Percentiles rank a stretch among this genome's conserved stretches.
These are phyloP conservation scores for Corynespora cassiicola DNA, from an alignment of 2,329 filamentous ascomycete genomes.

Conservation along the genomic window DNA sequence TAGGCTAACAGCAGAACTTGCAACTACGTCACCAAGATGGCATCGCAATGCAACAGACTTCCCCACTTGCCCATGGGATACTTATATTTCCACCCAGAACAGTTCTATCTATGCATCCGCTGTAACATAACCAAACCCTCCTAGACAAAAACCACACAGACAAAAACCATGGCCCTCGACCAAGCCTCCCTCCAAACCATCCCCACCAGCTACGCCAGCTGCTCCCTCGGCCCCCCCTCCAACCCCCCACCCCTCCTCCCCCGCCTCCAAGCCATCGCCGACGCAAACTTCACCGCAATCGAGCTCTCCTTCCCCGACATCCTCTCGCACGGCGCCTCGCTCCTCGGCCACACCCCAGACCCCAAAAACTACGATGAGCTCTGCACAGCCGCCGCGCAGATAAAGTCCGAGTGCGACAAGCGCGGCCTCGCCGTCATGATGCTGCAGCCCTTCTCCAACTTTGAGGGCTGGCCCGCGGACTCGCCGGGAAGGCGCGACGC, in stretches of 20 bases:
- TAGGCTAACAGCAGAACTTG: too few relatives aligned
- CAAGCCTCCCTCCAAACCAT: conserved; percentile 46
- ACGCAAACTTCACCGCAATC: conserved; percentile 70
- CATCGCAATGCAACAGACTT: conserved; percentile 20
- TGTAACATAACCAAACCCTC: conserved; percentile 1
- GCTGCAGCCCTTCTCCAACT: conserved; percentile 78
- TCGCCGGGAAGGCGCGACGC: conserved; percentile 66
- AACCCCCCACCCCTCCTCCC: conserved; percentile 59
- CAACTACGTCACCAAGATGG: conserved; percentile 32
- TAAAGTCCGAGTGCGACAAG: conserved; percentile 62
- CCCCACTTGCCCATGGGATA: too few relatives aligned
- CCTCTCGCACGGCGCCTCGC: conserved; percentile 63
- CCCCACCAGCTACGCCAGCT: conserved; percentile 62
- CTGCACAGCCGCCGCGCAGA: conserved; percentile 59
- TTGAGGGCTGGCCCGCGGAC: conserved; percentile 73
- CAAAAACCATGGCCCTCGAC: conserved; percentile 49
- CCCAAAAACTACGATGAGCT: conserved; percentile 67
- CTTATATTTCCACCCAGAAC: too few relatives aligned
- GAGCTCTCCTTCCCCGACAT: conserved; percentile 80
- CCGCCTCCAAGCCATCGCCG: conserved; percentile 68
- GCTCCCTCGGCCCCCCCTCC: conserved; percentile 58
- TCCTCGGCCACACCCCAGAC: conserved; percentile 58
- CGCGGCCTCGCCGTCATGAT: conserved; percentile 69
- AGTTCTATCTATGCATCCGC: too few relatives aligned
- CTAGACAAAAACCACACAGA: conserved; percentile 8